Evolutionary conservation across 2,329 filamentous ascomycete genomes (phyloP).

Genomic region (Cercospora sp.): DNA sequence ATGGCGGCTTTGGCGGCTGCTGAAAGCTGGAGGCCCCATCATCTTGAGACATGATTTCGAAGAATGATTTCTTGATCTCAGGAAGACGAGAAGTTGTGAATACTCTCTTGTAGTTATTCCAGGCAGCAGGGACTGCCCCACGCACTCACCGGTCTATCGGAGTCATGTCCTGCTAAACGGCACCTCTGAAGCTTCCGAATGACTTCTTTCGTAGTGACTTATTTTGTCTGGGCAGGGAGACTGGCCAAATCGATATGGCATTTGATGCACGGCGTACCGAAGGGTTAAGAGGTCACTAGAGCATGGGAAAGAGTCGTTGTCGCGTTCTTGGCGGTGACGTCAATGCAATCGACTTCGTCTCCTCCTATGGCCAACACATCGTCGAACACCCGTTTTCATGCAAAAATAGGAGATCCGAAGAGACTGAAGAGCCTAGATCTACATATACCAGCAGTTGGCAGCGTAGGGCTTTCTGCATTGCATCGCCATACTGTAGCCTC

Average conservation of each 20-base stretch:
- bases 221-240: too few relatives aligned
- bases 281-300: background rate
- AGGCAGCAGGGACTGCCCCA: background rate
- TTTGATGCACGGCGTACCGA: background rate
- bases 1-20: background rate
- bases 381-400: too few relatives aligned
- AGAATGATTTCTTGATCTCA: background rate
- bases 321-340: background rate
- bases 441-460: too few relatives aligned
- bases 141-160: background rate
- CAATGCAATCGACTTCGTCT: background rate
- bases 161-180: background rate
- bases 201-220: rapidly evolving
- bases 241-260: background rate
- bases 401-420: too few relatives aligned
- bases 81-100: background rate
- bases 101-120: background rate
- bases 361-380: background rate
- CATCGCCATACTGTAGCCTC: background rate
- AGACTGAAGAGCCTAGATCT: too few relatives aligned
- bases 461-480: background rate
- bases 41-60: background rate
- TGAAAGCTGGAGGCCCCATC: background rate
- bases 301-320: background rate
- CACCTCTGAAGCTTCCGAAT: background rate